Evolutionary conservation across 768 basidiomycete genomes (phyloP), one percentile per base, ranked within the genome.

Genomic region (Pulveroboletus sp.): DNA sequence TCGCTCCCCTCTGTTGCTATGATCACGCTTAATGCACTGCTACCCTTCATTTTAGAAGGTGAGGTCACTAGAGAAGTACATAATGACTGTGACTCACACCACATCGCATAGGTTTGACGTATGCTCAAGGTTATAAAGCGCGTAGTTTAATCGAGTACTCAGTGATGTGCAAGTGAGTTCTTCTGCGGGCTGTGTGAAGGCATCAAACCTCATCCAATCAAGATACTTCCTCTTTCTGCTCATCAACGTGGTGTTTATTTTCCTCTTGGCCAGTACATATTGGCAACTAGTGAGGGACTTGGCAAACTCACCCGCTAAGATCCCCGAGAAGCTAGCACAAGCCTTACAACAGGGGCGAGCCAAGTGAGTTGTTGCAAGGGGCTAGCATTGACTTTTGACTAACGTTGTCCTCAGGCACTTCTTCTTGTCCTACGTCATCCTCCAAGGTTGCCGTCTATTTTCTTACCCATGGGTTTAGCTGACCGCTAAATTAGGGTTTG

Each of bases 141-240:
- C 75, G 93, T 24, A 95, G 93, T 62, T 87, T 90, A 84, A 81
- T 97, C 31, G 95, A 98, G 61, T 94, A 91, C 59, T 92, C 92
- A 0, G 69, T 97, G 38, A 68, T 99, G 65, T 89, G 86, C 58
- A 98, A 97, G 93, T 97, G 51, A 48, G 81, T 69, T 40, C 3
- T 69, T 40, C 3, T 32, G 19, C 8, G 9, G 17, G 19, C 20
- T 20, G 47, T 34, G 1, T 33, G 4, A 31, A 9, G 14, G 19
- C 13, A 14, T 36, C 13, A 43, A 47, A n/a, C 55, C 27, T 62
- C 25, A 58, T 45, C 38, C 20, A 27, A 19, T 37, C 19, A 61
- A 97, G 93, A 78, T 97, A 97, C 65, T 93, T 94, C 61, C 74
- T 97, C 27, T 95, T 97, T 74, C 77, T 97, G 2, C 78, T 97